phyloP scores from a whole-genome alignment of 164 flowering plant species.

The Kalanchoe fedtschenkoi region DNA sequence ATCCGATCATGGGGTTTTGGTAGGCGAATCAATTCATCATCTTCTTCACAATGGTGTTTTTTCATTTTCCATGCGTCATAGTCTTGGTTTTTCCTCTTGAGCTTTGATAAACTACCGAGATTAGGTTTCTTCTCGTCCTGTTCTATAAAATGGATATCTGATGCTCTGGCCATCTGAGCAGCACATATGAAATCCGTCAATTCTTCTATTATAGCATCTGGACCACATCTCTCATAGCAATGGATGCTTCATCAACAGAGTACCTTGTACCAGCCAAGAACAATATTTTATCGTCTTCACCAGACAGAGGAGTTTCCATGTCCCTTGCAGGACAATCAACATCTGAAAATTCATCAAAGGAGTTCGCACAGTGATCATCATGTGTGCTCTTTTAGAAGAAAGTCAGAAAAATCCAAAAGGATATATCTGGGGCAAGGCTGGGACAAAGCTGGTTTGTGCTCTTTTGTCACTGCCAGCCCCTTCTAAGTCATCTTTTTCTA shows the following conservation, averaged over 20 bases:
- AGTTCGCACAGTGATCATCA: neutral
- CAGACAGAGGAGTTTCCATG: slow-evolving; percentile 17
- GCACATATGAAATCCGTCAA: slow-evolving; percentile 70
- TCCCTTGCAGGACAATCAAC: slow-evolving; percentile 18
- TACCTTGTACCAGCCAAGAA: slow-evolving; percentile 49
- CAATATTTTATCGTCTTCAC: slow-evolving; percentile 23
- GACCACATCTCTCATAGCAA: slow-evolving; percentile 75
- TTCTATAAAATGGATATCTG: slow-evolving; percentile 26
- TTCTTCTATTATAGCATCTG: slow-evolving; percentile 39
- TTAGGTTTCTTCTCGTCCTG: slow-evolving; percentile 21
- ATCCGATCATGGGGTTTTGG: slow-evolving; percentile 74
- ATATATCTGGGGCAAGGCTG: slow-evolving; percentile 90
- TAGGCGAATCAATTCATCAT: too few species aligned
- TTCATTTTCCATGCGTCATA: slow-evolving; percentile 22
- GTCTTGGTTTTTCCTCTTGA: slow-evolving; percentile 25
- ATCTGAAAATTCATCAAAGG: neutral
- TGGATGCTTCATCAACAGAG: slow-evolving; percentile 35
- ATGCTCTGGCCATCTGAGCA: slow-evolving; percentile 66
- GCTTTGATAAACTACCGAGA: neutral
- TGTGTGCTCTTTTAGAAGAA: slow-evolving; percentile 85
- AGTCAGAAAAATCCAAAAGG: slow-evolving; percentile 89
- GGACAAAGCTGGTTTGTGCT: slow-evolving; percentile 68
- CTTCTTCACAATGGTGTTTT: slow-evolving; percentile 20
- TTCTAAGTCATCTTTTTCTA: slow-evolving; percentile 36
- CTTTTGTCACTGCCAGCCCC: slow-evolving; percentile 78